Base-by-base conservation (phyloP, 1,284 basidiomycete species). In the Apiotrichum brassicae region DNA sequence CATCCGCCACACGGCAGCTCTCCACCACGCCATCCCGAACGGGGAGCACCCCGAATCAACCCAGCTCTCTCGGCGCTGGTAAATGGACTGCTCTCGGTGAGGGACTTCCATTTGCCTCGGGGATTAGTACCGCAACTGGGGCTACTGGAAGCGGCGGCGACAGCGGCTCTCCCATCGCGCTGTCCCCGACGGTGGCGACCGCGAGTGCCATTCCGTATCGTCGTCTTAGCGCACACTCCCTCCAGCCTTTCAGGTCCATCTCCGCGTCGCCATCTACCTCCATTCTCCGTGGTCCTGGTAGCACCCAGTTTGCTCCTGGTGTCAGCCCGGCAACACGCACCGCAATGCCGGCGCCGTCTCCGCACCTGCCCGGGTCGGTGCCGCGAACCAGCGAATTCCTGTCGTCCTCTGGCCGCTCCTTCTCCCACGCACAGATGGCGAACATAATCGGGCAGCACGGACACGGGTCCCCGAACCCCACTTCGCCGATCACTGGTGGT, bases 341-440 rank as follows among this genome's bases (percentile, higher is more conserved):
- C 12, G 3, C 62, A 6, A 66, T 65, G 1, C 48, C 66, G 16
- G 64, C 30, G 5, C 13, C 30, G 14, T 23, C 41, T 6, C 30
- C 41, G 28, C 28, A 30, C 14, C 22, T 34, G 3, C 43, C 22
- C 2, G 43, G 43, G 1, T 44, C 43, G 22, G 8, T 44, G 12
- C 43, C 65, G 0, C 61, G 72, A 9, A 68, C 66, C 11, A 64
- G 61, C 39, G 68, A 66, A 2, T 72, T 71, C 58, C 59, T 74
- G 12, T 72, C 70, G 1, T 68, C 70, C 47, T 72, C 70, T 3
- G 70, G 72, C 4, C 59, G 72, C 25, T 72, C 70, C 1, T 68
- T 70, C 55, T 68, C 67, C 28, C 72, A 71, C 40, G 65, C 68
- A n/a, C 70, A 70, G 53, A 48, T 65, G n/a, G 62, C 70, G 19